Evolutionary conservation across 2,329 filamentous ascomycete species (phyloP).

Genomic region (Colletotrichum viniferum): DNA sequence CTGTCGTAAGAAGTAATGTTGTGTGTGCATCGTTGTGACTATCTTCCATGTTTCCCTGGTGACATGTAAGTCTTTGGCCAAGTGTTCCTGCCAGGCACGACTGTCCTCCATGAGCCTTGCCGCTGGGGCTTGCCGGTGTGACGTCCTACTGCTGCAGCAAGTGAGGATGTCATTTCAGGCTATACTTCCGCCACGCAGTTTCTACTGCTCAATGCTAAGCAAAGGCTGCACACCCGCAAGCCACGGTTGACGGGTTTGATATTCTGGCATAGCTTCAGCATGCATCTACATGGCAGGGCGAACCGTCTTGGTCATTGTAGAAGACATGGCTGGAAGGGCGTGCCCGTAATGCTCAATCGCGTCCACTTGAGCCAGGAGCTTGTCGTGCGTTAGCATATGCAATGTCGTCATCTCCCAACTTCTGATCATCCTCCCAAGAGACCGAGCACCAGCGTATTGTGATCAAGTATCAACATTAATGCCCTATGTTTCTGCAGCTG

Average conservation of each 20-base stretch:
- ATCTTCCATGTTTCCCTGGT: neutral
- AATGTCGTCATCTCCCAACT: neutral
- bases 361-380: neutral
- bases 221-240: neutral
- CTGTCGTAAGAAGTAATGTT: neutral
- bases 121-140: neutral
- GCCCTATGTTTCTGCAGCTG: neutral
- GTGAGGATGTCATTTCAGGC: neutral
- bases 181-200: neutral
- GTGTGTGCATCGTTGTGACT: neutral
- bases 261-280: neutral
- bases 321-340: neutral
- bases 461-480: neutral
- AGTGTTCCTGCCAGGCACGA: neutral
- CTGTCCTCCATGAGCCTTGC: neutral
- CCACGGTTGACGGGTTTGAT: neutral
- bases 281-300: neutral
- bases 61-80: neutral
- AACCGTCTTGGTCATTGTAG: neutral
- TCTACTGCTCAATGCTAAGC: neutral
- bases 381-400: neutral
- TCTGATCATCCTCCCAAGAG: neutral
- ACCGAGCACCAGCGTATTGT: neutral
- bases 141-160: neutral
- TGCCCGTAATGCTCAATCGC: neutral